These are phyloP conservation scores for Sporodiniella umbellata DNA, from an alignment of 371 early-diverging fungal species.

Conservation along the genomic window DNA sequence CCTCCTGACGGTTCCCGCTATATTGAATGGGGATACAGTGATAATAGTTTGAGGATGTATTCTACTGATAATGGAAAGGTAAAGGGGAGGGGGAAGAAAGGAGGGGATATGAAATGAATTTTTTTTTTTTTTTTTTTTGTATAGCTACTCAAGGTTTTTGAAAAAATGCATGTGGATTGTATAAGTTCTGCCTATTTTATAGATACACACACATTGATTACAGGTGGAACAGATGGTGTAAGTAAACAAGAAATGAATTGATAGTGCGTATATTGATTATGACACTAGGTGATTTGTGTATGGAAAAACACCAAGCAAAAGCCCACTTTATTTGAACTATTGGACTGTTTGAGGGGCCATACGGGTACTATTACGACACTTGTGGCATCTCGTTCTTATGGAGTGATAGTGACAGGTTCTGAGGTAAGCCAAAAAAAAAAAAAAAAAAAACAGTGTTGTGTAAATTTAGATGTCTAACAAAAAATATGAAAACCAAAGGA, in stretches of 20 bases:
- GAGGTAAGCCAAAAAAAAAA: conserved; percentile 31
- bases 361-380: conserved; percentile 55
- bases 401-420: conserved; percentile 68
- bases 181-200: conserved; percentile 65
- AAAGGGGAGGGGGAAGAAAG: too few relatives aligned
- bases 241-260: conserved; percentile 4
- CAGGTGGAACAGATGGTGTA: conserved; percentile 71
- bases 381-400: conserved; percentile 65
- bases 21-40: conserved; percentile 74
- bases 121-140: conserved; percentile 25
- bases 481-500: conserved; percentile 37
- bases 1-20: conserved; percentile 62
- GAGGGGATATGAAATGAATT: too few relatives aligned
- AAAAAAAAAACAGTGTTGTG: too few relatives aligned
- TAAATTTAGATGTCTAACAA: neutral
- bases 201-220: conserved; percentile 62
- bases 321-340: conserved; percentile 42
- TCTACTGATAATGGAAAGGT: conserved; percentile 63
- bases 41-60: conserved; percentile 63
- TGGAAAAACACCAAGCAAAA: conserved; percentile 55
- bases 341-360: conserved; percentile 66
- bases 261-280: neutral
- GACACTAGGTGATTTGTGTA: conserved; percentile 59
- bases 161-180: conserved; percentile 68
- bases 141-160: conserved; percentile 60